Evolutionary conservation across 1,139 yeast species (phyloP), one percentile per base, ranked within the genome.

Genomic region (Debaryomyces sp.): DNA sequence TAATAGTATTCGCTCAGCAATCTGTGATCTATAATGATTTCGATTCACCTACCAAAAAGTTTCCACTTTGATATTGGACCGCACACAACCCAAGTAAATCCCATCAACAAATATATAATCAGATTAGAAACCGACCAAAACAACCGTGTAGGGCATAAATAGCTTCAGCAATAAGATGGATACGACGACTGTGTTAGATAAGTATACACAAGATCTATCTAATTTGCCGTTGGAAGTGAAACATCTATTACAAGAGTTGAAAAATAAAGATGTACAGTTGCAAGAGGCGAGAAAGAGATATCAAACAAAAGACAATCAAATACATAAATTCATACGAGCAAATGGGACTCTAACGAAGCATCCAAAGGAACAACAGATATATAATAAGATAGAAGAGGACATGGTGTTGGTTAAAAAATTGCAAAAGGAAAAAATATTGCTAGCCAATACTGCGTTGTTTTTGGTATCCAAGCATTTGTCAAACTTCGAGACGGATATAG

Each of bases 171-270:
- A 23, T 4, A 40, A 21, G 34, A 76, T 76, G 80, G 81, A 76
- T 60, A 75, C 80, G n/a, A 69, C 79, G 5, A 66, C 79, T 0
- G 80, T 76, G n/a, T 66, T 76, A 24, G 80, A 75, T 51, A 75
- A 76, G 57, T 75, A 75, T 54, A 75, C 80, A 3, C 80, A 75
- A 60, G 80, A 75, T 56, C 64, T 94, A 47, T 83, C 94, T 24
- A 94, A 92, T 61, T 76, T 94, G 38, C 97, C 97, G n/a, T 83
- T 90, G 9, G 99, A 94, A 66, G 80, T 94, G 44, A 85, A 85
- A 48, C 90, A 88, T 61, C 71, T 90, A 38, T 71, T 94, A 47
- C 90, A 89, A 47, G 98, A 94, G 65, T 77, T 94, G 45, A 80
- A 86, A 46, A 80, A 77, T 47, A 82, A 86, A 53, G 99, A 94